Conservation (phyloP, 2,329 filamentous ascomycete genomes). For the Lachnellula arida region DNA sequence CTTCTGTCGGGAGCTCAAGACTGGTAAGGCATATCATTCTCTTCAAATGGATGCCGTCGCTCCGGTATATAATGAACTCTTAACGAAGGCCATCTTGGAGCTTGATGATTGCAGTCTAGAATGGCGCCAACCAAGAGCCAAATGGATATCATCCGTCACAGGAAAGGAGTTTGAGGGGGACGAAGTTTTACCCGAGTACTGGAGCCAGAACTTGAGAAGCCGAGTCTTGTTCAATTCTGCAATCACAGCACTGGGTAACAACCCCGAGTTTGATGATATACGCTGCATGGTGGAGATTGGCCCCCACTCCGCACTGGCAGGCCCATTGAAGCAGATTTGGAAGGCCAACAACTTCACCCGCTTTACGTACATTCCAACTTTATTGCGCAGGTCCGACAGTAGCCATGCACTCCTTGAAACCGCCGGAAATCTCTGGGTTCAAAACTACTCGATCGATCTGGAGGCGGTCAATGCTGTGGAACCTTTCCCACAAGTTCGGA, state of each 20-base stretch:
- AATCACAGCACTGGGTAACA: background rate
- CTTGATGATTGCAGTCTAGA: background rate
- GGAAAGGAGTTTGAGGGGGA: no score
- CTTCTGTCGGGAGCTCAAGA: slow-evolving; percentile 19
- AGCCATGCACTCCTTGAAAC: background rate
- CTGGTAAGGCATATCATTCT: slow-evolving; percentile 29
- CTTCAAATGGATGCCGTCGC: no score
- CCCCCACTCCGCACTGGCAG: slow-evolving; percentile 3
- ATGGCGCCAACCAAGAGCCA: background rate
- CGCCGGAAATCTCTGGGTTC: slow-evolving; percentile 1
- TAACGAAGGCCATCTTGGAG: no score
- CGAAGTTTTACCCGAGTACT: slow-evolving; percentile 32
- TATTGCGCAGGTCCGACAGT: slow-evolving; percentile 1
- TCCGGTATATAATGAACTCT: no score
- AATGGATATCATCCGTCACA: no score
- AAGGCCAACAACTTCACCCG: background rate
- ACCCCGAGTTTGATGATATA: background rate
- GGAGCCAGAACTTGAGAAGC: slow-evolving; percentile 41
- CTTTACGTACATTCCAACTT: slow-evolving; percentile 1
- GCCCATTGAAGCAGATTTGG: slow-evolving; percentile 10
- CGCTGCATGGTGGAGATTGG: slow-evolving; percentile 10
- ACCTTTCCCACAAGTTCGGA: background rate
- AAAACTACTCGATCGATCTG: slow-evolving; percentile 3
- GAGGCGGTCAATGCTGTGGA: background rate
- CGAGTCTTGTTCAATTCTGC: slow-evolving; percentile 40